Evolutionary conservation across 768 basidiomycete species (phyloP).

Genomic region (Vararia minispora): DNA sequence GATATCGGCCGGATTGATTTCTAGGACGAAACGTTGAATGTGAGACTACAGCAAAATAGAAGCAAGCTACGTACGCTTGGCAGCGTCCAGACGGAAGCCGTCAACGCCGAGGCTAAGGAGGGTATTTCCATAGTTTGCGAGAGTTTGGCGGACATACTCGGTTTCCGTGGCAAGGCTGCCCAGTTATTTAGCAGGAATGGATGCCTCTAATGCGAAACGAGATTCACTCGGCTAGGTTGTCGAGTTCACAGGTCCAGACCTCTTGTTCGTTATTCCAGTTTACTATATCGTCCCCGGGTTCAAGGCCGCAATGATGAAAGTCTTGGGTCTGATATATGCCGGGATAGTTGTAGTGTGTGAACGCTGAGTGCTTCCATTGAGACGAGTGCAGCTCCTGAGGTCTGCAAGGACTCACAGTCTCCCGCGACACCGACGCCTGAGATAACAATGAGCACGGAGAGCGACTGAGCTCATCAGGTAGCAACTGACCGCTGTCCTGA

Average conservation of each 20-base stretch:
- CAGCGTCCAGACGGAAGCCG: constrained; percentile 52
- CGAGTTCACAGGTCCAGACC: constrained; percentile 33
- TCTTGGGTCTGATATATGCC: constrained; percentile 25
- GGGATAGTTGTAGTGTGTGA: constrained; percentile 36
- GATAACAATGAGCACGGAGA: too few relatives aligned
- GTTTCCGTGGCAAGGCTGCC: constrained; percentile 51
- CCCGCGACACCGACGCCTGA: constrained; percentile 31
- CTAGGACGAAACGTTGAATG: constrained; percentile 22
- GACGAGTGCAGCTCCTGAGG: too few relatives aligned
- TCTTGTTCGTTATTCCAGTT: constrained; percentile 42
- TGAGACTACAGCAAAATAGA: neutral
- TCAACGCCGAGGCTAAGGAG: constrained; percentile 50
- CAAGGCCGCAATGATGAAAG: constrained; percentile 56
- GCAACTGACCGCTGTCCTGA: too few relatives aligned
- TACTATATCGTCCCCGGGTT: constrained; percentile 39
- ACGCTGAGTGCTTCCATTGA: too few relatives aligned
- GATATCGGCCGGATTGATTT: constrained; percentile 43
- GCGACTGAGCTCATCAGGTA: too few relatives aligned
- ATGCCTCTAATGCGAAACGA: too few relatives aligned
- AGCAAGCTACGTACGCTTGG: constrained; percentile 49
- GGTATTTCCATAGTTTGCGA: constrained; percentile 50
- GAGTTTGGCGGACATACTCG: constrained; percentile 38
- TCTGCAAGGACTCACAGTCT: too few relatives aligned
- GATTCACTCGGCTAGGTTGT: constrained; percentile 29
- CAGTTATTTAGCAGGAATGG: too few relatives aligned